Conservation (phyloP, 2,329 filamentous ascomycete species). For the Metarhizium humberi region DNA sequence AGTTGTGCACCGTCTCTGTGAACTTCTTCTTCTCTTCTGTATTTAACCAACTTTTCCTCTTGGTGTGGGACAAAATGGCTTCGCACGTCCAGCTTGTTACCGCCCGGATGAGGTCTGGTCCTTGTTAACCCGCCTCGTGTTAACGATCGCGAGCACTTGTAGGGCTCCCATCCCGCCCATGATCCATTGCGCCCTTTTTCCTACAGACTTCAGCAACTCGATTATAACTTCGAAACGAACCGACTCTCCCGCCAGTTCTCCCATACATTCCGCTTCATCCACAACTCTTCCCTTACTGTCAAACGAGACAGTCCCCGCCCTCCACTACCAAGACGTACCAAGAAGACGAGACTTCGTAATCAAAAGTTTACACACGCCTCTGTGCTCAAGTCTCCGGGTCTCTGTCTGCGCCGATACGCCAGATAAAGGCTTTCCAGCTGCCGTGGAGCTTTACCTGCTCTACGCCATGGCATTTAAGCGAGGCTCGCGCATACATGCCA, state of each 20-base stretch:
- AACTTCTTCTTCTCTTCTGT: background rate
- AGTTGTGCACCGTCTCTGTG: background rate
- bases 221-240: background rate
- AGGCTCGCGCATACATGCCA: conserved; percentile 13
- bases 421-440: too few relatives aligned
- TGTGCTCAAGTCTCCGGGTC: too few relatives aligned
- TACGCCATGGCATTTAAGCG: conserved; percentile 15
- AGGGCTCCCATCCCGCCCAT: conserved; percentile 5
- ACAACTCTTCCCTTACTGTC: background rate
- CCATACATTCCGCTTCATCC: background rate
- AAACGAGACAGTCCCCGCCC: background rate
- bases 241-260: background rate
- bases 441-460: background rate
- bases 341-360: background rate
- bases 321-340: background rate
- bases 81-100: conserved; percentile 10
- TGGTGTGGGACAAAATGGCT: conserved; percentile 12
- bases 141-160: conserved; percentile 1
- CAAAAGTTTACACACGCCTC: too few relatives aligned
- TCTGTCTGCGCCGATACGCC: background rate
- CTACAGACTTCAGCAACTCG: background rate
- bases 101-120: conserved; percentile 10
- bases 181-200: background rate
- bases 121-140: conserved; percentile 9
- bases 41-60: background rate